Evolutionary conservation across 306 rosid genomes (phyloP).

Genomic region (Mimosa bimucronata): DNA sequence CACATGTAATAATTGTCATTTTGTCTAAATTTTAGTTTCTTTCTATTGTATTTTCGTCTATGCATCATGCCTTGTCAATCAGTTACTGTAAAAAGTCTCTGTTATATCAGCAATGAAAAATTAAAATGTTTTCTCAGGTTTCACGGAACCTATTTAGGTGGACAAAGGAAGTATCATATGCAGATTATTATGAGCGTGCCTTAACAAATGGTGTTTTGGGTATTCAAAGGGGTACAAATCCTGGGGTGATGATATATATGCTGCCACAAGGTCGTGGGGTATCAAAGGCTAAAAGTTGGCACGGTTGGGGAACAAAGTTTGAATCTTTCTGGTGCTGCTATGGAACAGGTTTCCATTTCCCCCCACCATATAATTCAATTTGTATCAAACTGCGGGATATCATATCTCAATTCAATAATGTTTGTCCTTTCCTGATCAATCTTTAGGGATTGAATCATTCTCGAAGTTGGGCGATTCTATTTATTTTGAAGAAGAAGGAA

Average conservation of each 20-base stretch:
- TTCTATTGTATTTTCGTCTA: neutral
- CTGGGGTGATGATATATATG: constrained; percentile 82
- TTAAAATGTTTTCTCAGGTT: constrained; percentile 49
- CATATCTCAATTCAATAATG: neutral
- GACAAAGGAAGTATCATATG: constrained; percentile 68
- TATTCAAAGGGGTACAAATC: constrained; percentile 81
- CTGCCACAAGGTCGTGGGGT: constrained; percentile 60
- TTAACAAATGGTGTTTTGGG: constrained; percentile 75
- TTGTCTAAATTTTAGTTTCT: neutral
- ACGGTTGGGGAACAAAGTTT: constrained; percentile 67
- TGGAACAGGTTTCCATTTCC: constrained; percentile 57
- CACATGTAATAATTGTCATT: neutral
- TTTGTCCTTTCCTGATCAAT: neutral
- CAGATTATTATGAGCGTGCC: constrained; percentile 69
- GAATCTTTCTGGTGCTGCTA: constrained; percentile 75
- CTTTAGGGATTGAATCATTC: constrained; percentile 65
- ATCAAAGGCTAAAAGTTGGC: constrained; percentile 60
- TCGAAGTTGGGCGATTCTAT: constrained; percentile 78
- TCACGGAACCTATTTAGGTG: constrained; percentile 67
- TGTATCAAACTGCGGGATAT: neutral
- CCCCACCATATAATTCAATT: neutral
- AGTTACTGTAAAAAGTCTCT: neutral
- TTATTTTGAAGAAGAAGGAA: constrained; percentile 62
- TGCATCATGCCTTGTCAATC: neutral
- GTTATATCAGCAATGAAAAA: neutral